A percentile compares a stretch with the other conserved stretches of the same genome.
phyloP scores from a whole-genome alignment of 371 early-diverging fungal species.

The Mucor indicus region DNA sequence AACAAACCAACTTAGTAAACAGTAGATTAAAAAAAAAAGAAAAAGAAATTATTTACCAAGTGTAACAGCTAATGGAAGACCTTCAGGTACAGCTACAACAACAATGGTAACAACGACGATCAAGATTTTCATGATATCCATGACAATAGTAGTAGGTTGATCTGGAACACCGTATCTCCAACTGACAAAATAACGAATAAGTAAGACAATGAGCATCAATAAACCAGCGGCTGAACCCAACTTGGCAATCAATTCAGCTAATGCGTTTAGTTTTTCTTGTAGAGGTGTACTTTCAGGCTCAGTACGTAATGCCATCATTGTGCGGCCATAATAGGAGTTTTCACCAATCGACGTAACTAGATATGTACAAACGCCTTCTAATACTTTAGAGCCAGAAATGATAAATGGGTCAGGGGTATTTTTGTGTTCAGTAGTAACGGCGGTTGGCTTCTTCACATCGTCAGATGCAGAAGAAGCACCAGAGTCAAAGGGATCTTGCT shows the following conservation, averaged over 20 bases:
- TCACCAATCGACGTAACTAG: constrained; percentile 70
- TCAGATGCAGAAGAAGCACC: constrained; percentile 9
- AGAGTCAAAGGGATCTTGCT: not conserved
- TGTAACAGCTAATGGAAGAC: constrained; percentile 69
- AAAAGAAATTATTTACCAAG: constrained; percentile 20
- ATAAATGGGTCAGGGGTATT: constrained; percentile 61
- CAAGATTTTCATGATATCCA: constrained; percentile 50
- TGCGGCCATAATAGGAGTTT: constrained; percentile 73
- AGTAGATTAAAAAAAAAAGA: constrained; percentile 1
- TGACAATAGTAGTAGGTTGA: constrained; percentile 31
- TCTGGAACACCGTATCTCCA: constrained; percentile 27
- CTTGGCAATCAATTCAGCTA: constrained; percentile 74
- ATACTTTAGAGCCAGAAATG: constrained; percentile 70
- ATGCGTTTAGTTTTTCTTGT: constrained; percentile 61
- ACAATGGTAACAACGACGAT: constrained; percentile 64
- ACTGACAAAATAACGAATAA: constrained; percentile 61
- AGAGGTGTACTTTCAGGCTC: constrained; percentile 66
- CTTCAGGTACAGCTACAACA: constrained; percentile 75
- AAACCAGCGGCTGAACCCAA: constrained; percentile 64
- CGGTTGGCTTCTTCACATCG: constrained; percentile 4
- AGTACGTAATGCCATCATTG: constrained; percentile 69
- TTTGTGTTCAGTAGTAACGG: constrained; percentile 8
- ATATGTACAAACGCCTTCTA: constrained; percentile 74
- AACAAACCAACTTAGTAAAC: not conserved
- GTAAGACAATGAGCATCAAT: constrained; percentile 63